These are phyloP conservation scores for Xanthoconium separans DNA, from an alignment of 1,284 basidiomycete genomes.

Conservation along the genomic window DNA sequence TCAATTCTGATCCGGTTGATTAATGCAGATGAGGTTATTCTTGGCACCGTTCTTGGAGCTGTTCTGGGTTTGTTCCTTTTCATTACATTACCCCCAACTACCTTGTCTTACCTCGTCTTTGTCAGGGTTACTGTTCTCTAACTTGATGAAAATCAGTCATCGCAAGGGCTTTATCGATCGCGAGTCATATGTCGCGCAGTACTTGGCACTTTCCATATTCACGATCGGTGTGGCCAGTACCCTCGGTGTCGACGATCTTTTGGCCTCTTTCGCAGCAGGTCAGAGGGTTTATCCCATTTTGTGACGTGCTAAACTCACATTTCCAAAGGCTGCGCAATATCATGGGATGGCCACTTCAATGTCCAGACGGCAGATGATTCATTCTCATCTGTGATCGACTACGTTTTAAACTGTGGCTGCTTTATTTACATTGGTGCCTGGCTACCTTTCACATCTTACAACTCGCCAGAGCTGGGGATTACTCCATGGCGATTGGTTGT, in stretches of 20 bases:
- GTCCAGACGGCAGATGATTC: conserved; percentile 79
- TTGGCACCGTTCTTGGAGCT: conserved; percentile 78
- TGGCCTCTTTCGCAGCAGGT: conserved; percentile 93
- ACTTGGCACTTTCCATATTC: conserved; percentile 81
- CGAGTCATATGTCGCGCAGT: conserved; percentile 90
- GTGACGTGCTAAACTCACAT: not conserved
- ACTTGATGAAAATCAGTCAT: conserved; percentile 83
- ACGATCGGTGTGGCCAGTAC: conserved; percentile 78
- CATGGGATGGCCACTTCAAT: conserved; percentile 94
- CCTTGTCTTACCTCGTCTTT: conserved; percentile 1
- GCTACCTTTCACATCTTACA: conserved; percentile 77
- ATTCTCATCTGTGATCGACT: conserved; percentile 89
- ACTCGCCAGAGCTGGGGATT: conserved; percentile 61
- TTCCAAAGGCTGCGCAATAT: conserved; percentile 72
- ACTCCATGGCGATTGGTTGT: conserved; percentile 72
- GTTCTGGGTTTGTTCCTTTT: conserved; percentile 53
- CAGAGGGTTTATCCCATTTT: conserved; percentile 6
- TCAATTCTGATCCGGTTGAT: conserved; percentile 2
- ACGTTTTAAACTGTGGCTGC: conserved; percentile 79
- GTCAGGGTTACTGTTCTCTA: conserved; percentile 68
- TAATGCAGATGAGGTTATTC: conserved; percentile 75
- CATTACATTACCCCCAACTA: not conserved
- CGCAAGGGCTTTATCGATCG: conserved; percentile 79
- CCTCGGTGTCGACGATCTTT: conserved; percentile 82
- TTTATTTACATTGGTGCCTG: conserved; percentile 93